Percentiles rank a stretch among this genome's conserved stretches.
Evolutionary conservation across 352 stramenopile species (phyloP).

Genomic region (Phytopythium kandeliae): DNA sequence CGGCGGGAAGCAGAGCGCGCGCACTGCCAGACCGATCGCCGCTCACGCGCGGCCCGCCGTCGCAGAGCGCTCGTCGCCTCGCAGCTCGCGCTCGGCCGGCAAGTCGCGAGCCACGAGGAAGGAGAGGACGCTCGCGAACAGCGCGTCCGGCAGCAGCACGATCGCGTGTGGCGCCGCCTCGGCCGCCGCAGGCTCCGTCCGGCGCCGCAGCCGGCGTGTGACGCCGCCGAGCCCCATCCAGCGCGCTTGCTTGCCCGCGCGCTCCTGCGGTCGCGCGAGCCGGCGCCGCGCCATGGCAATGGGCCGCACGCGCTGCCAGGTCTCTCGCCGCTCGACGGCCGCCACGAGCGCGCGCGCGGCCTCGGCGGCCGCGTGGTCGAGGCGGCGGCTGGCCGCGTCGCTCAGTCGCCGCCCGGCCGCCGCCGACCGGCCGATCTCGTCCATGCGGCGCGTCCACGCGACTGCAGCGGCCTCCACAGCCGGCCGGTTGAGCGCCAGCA

Average conservation of each 20-base stretch:
- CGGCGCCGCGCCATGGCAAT: not conserved
- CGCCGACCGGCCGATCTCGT: not conserved
- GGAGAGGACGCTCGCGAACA: not conserved
- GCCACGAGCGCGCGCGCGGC: not conserved
- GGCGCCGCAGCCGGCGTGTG: not conserved
- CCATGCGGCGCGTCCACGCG: not conserved
- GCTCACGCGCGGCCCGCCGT: no score
- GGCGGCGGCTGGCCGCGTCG: not conserved
- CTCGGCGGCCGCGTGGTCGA: not conserved
- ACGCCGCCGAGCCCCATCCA: not conserved
- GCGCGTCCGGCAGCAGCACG: not conserved
- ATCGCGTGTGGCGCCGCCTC: not conserved
- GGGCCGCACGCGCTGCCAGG: not conserved
- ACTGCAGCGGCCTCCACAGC: not conserved
- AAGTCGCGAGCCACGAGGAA: not conserved
- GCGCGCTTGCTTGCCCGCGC: not conserved
- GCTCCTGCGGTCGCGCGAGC: not conserved
- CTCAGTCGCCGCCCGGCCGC: not conserved
- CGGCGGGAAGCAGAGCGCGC: no score
- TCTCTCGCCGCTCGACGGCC: not conserved
- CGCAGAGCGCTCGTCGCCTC: no score
- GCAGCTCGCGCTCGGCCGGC: no score
- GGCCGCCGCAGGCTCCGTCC: not conserved
- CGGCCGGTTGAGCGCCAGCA: not conserved
- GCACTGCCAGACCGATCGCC: no score